Conservation (phyloP, 805 yeast genomes). For the Pichia gijzeniarum region DNA sequence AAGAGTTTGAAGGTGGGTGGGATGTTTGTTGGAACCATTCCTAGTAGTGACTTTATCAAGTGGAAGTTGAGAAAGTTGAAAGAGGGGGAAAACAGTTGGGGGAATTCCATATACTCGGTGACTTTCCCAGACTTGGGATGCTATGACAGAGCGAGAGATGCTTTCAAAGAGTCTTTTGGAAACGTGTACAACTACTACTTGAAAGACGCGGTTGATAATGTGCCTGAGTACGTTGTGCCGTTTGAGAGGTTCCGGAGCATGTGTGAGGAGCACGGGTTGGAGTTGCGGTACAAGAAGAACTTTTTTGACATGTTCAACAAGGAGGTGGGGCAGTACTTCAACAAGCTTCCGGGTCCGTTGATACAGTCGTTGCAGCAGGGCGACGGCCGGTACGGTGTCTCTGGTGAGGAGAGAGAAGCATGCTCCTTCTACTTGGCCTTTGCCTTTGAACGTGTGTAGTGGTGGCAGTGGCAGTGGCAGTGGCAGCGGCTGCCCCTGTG, state of each 20-base stretch:
- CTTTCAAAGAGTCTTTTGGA: slow-evolving; percentile 72
- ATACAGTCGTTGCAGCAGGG: slow-evolving; percentile 63
- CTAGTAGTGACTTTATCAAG: slow-evolving; percentile 79
- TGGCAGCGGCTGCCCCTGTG: no score
- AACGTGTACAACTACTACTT: slow-evolving; percentile 75
- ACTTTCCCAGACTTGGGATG: slow-evolving; percentile 52
- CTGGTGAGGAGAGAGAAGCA: slow-evolving; percentile 84
- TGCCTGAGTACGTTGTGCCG: slow-evolving; percentile 95
- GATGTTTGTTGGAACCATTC: slow-evolving; percentile 86
- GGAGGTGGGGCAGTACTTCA: slow-evolving; percentile 64
- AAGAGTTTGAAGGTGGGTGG: slow-evolving; percentile 78
- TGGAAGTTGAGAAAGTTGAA: slow-evolving; percentile 51
- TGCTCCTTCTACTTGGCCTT: slow-evolving; percentile 80
- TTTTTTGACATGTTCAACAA: slow-evolving; percentile 78
- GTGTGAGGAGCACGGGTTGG: slow-evolving; percentile 78
- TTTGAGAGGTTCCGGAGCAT: slow-evolving; percentile 79
- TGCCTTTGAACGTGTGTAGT: slow-evolving; percentile 53
- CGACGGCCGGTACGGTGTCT: slow-evolving; percentile 81
- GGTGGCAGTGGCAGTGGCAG: no score
- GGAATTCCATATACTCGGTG: slow-evolving; percentile 78
- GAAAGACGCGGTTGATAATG: slow-evolving; percentile 91
- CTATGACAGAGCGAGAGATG: slow-evolving; percentile 58
- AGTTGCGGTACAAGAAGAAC: slow-evolving; percentile 63
- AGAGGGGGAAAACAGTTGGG: slow-evolving; percentile 61
- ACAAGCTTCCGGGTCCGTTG: slow-evolving; percentile 48